phyloP scores from a whole-genome alignment of 192 early-diverging fungal species.

The Coemansia sp. region DNA sequence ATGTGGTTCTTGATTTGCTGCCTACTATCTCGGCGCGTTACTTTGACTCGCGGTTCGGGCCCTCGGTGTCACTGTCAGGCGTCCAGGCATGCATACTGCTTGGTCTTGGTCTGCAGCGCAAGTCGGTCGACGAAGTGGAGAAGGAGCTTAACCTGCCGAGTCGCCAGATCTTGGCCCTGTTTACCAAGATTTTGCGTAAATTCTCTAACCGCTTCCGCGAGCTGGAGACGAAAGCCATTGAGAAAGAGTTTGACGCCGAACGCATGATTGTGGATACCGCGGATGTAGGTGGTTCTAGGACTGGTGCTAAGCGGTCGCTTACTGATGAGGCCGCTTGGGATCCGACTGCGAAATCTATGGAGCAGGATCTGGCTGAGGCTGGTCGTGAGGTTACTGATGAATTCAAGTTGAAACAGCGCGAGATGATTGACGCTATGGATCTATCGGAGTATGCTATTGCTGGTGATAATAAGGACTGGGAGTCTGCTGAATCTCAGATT shows the following conservation, averaged over 20 bases:
- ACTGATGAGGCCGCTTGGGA: conserved; percentile 86
- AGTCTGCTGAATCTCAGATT: conserved; percentile 66
- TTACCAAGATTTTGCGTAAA: conserved; percentile 90
- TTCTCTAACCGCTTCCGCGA: conserved; percentile 67
- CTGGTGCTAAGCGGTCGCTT: conserved; percentile 26
- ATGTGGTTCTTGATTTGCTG: conserved; percentile 91
- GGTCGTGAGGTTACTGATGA: conserved; percentile 68
- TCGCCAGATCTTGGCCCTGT: conserved; percentile 88
- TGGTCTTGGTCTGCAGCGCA: conserved; percentile 91
- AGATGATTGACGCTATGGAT: conserved; percentile 77
- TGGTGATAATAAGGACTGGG: conserved; percentile 72
- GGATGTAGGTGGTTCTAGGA: conserved; percentile 24
- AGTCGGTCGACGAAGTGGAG: conserved; percentile 85
- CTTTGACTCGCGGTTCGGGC: conserved; percentile 67
- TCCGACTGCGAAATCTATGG: conserved; percentile 71
- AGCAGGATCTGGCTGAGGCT: conserved; percentile 81
- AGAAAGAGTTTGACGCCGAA: conserved; percentile 39
- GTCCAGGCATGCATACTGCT: conserved; percentile 85
- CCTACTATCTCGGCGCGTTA: conserved; percentile 78
- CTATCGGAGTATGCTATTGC: conserved; percentile 76
- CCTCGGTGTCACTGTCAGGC: conserved; percentile 69
- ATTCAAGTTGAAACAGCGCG: conserved; percentile 72
- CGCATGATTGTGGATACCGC: not conserved
- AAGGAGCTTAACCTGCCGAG: conserved; percentile 81
- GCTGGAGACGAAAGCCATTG: conserved; percentile 52